phyloP scores from a whole-genome alignment of 139 green algal genomes.

The Picochlorum sp. region DNA sequence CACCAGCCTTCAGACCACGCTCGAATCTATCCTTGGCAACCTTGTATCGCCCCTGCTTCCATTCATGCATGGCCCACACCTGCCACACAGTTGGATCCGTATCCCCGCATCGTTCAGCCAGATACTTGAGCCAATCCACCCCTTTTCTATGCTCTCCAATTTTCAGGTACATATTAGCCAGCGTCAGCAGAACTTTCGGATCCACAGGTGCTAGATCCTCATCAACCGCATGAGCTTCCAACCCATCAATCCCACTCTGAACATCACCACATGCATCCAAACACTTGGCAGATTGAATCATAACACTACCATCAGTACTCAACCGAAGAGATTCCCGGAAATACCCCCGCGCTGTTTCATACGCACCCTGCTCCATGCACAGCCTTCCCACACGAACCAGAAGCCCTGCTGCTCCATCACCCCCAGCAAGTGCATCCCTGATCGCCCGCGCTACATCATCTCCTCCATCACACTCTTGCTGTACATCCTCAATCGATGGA shows the following conservation, averaged over 20 bases:
- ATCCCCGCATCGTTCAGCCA: slow-evolving; percentile 13
- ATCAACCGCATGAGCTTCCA: background rate
- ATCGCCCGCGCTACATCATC: no score
- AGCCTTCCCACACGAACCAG: background rate
- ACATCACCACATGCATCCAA: background rate
- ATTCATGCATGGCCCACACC: slow-evolving; percentile 35
- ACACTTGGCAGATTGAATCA: background rate
- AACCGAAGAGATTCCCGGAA: background rate
- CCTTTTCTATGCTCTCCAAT: background rate
- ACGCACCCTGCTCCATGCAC: background rate
- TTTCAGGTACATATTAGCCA: background rate
- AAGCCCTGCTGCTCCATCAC: background rate
- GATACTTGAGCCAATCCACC: background rate
- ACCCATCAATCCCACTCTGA: background rate
- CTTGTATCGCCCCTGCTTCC: slow-evolving; percentile 31
- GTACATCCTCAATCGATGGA: no score
- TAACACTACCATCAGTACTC: background rate
- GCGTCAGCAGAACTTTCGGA: background rate
- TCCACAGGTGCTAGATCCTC: background rate
- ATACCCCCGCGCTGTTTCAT: background rate
- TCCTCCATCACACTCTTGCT: no score
- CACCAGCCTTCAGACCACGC: slow-evolving; percentile 2
- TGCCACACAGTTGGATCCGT: slow-evolving; percentile 12
- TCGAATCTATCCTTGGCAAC: slow-evolving; percentile 32
- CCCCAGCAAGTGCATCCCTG: background rate